Base-by-base conservation (phyloP, 2,329 filamentous ascomycete species). In the Metarhizium robertsii region DNA sequence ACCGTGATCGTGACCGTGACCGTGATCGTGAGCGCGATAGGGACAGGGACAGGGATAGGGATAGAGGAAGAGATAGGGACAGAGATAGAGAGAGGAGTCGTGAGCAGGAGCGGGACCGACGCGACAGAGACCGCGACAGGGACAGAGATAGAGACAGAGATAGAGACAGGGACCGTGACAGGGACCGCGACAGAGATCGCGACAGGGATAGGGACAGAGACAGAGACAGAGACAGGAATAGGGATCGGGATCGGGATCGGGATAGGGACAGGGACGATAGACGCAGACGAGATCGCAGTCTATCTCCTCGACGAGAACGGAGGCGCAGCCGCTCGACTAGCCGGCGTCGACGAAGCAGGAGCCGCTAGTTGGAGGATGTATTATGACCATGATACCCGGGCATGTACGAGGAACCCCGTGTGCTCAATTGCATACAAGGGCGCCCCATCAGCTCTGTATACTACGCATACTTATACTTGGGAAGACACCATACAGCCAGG, bases 301-400 rank as follows among this genome's bases (percentile, higher is more conserved):
- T 64, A 45, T 72, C 70, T 8, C 67, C 69, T 10, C 67, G 67
- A 6, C 64, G 68, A 51, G 67, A 71, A 45, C 60, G 70, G 51
- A 64, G 69, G n/a, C 64, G 64, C 67, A 78, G 57, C 66, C 67
- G 62, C 64, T 71, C 67, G 34, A 67, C 63, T 67, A 78, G 58
- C 67, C 67, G 61, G 63, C 74, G 66, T 69, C 71, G 61, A 65
- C 74, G 67, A 71, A 77, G 56, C 65, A 57, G 64, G 52, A 65
- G 62, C 53, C 61, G 57, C 3, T 57, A 40, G 14, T 40, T 2
- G 32, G 10, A 20, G 45, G 45, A 30, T 48, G 4, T 20, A 30
- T 4, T n/a, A 30, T 30, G 11, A n/a, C 25, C 11, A 48, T 29
- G 45, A 48, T 48, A 48, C 45, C 45, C 45, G 18, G 32, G 14